Evolutionary conservation across 2,329 filamentous ascomycete species (phyloP).

Genomic region (Alternaria triticimaculans): DNA sequence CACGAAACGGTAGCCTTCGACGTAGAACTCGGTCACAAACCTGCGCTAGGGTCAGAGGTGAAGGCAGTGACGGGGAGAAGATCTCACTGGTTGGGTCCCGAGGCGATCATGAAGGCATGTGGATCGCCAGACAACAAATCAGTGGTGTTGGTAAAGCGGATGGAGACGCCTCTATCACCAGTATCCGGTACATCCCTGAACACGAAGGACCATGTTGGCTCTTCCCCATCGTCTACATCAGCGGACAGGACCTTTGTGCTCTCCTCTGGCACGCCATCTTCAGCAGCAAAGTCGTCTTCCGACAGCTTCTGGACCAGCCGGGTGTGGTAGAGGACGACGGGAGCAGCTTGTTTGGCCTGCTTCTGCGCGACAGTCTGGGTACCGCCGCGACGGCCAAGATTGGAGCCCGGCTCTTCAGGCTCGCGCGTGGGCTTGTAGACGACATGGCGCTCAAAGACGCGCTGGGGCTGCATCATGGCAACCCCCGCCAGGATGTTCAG

Average conservation of each 20-base stretch:
- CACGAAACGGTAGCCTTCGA: constrained; percentile 65
- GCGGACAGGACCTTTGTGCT: constrained; percentile 24
- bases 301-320: constrained; percentile 56
- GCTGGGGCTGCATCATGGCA: constrained; percentile 66
- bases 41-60: constrained; percentile 47
- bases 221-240: constrained; percentile 28
- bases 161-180: constrained; percentile 60
- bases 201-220: constrained; percentile 47
- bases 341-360: constrained; percentile 43
- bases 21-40: constrained; percentile 63
- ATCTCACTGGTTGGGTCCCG: constrained; percentile 60
- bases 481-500: constrained; percentile 67
- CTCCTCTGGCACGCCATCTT: constrained; percentile 14
- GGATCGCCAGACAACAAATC: constrained; percentile 59
- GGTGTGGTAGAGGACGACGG: constrained; percentile 61
- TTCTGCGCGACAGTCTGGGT: constrained; percentile 44
- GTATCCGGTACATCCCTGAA: constrained; percentile 56
- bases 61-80: neutral
- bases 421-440: constrained; percentile 64
- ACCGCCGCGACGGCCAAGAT: constrained; percentile 44
- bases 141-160: constrained; percentile 59
- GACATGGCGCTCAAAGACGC: constrained; percentile 61
- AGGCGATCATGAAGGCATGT: constrained; percentile 57
- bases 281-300: constrained; percentile 45
- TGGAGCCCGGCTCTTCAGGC: constrained; percentile 49